These are phyloP conservation scores for Coemansia sp. DNA, from an alignment of 192 early-diverging fungal species.

Conservation along the genomic window DNA sequence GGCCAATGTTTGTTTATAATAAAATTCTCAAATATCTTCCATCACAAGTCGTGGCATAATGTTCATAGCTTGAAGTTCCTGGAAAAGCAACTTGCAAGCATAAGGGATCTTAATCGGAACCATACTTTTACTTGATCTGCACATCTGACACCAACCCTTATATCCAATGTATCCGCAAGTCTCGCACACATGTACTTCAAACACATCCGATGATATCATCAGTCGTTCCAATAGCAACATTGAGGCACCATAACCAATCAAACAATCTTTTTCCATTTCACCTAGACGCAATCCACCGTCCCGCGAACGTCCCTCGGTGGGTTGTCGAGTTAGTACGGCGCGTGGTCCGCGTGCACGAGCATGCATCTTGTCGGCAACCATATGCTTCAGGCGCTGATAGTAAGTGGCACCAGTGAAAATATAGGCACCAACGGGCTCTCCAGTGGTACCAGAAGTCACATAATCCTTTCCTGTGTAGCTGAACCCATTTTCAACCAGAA, in stretches of 20 bases:
- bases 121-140: slow-evolving; percentile 80
- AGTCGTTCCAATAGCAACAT: slow-evolving; percentile 92
- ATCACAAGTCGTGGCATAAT: slow-evolving; percentile 78
- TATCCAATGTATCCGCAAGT: slow-evolving; percentile 90
- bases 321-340: slow-evolving; percentile 88
- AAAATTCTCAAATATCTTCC: slow-evolving; percentile 43
- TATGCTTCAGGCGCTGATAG: slow-evolving; percentile 98
- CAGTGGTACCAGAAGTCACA: slow-evolving; percentile 86
- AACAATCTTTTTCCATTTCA: slow-evolving; percentile 98
- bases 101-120: slow-evolving; percentile 95
- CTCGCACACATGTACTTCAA: slow-evolving; percentile 89
- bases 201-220: slow-evolving; percentile 89
- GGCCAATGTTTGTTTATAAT: neutral
- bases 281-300: slow-evolving; percentile 97
- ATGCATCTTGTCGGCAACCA: slow-evolving; percentile 99
- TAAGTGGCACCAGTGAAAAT: slow-evolving; percentile 97
- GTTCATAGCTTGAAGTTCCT: slow-evolving; percentile 97
- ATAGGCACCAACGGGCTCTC: slow-evolving; percentile 89
- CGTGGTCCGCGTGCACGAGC: slow-evolving; percentile 89
- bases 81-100: slow-evolving; percentile 96
- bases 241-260: slow-evolving; percentile 95
- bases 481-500: slow-evolving; percentile 89
- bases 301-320: slow-evolving; percentile 94
- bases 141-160: slow-evolving; percentile 89
- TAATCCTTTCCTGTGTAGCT: slow-evolving; percentile 97